Base-by-base conservation (phyloP, 2,329 filamentous ascomycete species). In the Fusarium irregulare region DNA sequence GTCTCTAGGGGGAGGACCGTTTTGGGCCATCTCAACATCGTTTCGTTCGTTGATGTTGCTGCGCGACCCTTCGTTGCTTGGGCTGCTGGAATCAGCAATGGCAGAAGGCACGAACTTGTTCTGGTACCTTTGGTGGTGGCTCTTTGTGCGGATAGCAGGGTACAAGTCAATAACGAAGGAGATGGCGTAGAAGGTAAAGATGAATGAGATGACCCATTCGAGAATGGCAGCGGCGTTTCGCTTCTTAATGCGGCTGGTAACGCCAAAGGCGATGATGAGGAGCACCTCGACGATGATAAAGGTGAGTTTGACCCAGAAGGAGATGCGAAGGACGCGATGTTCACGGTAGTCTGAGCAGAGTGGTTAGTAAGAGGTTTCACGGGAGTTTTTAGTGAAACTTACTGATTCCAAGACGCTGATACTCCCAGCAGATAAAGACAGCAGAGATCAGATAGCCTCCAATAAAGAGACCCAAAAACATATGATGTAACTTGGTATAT, bases 351-450 rank as follows among this genome's bases (percentile, higher is more conserved):
- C 85, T 88, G 8, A 7, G n/a, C 7, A 16, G 9, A 6, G 46
- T 30, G 28, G 60, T 49, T 63, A 64, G 57, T 37, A n/a, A 37
- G 14, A 16, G 13, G 34, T 18, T 37, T n/a, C 7, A 37, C 56
- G 3, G 6, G 10, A 7, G 13, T 2, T 8, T 7, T 53, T 7
- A 56, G 23, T 20, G 14, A 14, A 6, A 82, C 86, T 56, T 79
- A 88, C 87, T 91, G 56, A 91, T 89, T 27, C 94, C 93, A 2
- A 98, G 86, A 4, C 93, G 90, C 76, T 96, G 91, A 79, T 97
- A 98, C 79, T 98, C 94, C 83, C 89, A 90, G 83, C 94, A 98
- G 71, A 95, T 92, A 80, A 94, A 95, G 72, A 98, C 86, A 59
- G 95, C 94, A 7, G 91, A 93, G 57, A 97, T 77, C 56, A 98